phyloP scores from a whole-genome alignment of 306 rosid genomes.

The Datisca glomerata region DNA sequence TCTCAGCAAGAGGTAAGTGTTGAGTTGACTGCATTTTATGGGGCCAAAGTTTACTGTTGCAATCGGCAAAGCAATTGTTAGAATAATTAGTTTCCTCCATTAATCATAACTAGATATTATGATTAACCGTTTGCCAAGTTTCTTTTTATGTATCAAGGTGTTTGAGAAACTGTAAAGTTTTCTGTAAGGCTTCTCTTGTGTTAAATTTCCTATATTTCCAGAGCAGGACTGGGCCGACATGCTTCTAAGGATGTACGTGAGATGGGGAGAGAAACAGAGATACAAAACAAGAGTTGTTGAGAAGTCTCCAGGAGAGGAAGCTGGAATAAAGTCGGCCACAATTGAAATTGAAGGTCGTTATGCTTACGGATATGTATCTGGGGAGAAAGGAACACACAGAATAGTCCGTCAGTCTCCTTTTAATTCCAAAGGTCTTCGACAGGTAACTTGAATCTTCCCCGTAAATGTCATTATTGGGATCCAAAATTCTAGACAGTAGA shows the following conservation, averaged over 20 bases:
- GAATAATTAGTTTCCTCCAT: too few relatives aligned
- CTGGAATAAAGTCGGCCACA: conserved; percentile 93
- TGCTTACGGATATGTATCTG: conserved; percentile 91
- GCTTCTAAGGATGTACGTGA: conserved; percentile 92
- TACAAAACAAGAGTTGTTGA: conserved; percentile 85
- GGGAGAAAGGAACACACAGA: conserved; percentile 97
- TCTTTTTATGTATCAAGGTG: too few relatives aligned
- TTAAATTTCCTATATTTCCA: conserved; percentile 42
- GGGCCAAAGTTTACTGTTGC: too few relatives aligned
- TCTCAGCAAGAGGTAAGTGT: too few relatives aligned
- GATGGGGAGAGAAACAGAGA: conserved; percentile 94
- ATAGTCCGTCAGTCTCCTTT: conserved; percentile 90
- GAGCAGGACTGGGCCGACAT: conserved; percentile 99
- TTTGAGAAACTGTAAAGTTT: too few relatives aligned
- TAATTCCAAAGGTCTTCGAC: conserved; percentile 92
- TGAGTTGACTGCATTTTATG: too few relatives aligned
- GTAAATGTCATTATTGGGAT: too few relatives aligned
- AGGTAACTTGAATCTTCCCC: too few relatives aligned
- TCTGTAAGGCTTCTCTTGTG: conserved; percentile 15
- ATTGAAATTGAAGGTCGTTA: conserved; percentile 90
- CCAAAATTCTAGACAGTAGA: too few relatives aligned
- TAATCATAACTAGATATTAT: too few relatives aligned
- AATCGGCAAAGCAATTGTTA: too few relatives aligned
- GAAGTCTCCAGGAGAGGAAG: conserved; percentile 90
- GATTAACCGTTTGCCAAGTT: neutral